phyloP scores from a whole-genome alignment of 306 rosid species.

The Arachis stenosperma region DNA sequence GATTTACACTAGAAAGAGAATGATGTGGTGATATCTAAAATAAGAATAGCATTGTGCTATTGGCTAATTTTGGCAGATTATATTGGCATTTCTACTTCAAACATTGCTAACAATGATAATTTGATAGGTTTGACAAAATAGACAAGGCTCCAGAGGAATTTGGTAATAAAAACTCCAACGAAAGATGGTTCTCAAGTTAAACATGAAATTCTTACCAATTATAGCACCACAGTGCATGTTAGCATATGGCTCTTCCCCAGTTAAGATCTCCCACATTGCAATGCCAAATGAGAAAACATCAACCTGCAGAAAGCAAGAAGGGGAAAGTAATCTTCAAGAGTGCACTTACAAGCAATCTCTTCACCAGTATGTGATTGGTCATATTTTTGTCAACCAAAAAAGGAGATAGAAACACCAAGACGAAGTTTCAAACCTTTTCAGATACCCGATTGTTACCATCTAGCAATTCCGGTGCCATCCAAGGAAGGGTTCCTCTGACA shows the following conservation, averaged over 20 bases:
- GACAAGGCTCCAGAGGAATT: neutral
- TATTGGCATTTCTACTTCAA: neutral
- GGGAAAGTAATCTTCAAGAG: neutral
- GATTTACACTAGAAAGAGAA: neutral
- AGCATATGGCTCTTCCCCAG: slow-evolving; percentile 94
- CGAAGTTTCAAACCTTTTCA: slow-evolving; percentile 72
- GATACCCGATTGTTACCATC: slow-evolving; percentile 86
- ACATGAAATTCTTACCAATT: slow-evolving; percentile 61
- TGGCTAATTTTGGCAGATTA: neutral
- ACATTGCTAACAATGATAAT: neutral
- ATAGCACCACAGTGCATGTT: slow-evolving; percentile 96
- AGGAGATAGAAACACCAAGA: neutral
- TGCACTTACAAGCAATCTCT: neutral
- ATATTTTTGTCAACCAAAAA: slow-evolving; percentile 8
- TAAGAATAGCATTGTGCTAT: neutral
- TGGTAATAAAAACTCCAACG: slow-evolving; percentile 8
- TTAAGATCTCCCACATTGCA: slow-evolving; percentile 94
- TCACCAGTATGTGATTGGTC: neutral
- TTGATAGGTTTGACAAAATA: slow-evolving; percentile 17
- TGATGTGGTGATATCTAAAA: neutral
- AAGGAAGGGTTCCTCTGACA: slow-evolving; percentile 96
- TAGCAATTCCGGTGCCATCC: slow-evolving; percentile 98
- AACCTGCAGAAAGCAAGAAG: slow-evolving; percentile 55
- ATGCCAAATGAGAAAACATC: slow-evolving; percentile 93
- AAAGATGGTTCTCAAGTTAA: neutral